A percentile compares a stretch with the other conserved stretches of the same genome.
phyloP scores from a whole-genome alignment of 257 asterid genomes.

The Solanum bulbocastanum region DNA sequence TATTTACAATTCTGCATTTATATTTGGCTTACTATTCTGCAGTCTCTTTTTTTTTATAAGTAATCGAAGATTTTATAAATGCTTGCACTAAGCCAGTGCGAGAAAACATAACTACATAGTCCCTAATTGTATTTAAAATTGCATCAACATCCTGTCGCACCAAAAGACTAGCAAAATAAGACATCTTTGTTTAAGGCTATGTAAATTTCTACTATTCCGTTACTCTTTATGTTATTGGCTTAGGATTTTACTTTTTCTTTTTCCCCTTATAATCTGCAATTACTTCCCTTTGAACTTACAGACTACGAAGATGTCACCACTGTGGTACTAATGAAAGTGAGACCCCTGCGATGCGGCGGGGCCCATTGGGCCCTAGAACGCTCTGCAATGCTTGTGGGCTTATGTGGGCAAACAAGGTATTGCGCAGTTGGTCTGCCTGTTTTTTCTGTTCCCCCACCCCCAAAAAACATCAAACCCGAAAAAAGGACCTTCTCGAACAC shows the following conservation, averaged over 20 bases:
- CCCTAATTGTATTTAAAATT: neutral
- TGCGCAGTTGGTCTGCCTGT: neutral
- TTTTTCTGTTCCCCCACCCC: neutral
- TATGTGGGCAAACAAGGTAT: slow-evolving; percentile 52
- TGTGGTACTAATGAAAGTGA: slow-evolving; percentile 34
- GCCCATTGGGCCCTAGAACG: slow-evolving; percentile 42
- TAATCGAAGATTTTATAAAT: neutral
- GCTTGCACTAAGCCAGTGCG: neutral
- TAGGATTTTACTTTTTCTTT: neutral
- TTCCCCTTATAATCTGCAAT: slow-evolving; percentile 5
- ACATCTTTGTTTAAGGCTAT: neutral
- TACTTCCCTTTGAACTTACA: neutral
- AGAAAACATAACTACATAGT: neutral
- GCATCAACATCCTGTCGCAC: neutral
- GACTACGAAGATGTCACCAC: slow-evolving; percentile 24
- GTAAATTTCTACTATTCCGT: neutral
- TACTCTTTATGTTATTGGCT: neutral
- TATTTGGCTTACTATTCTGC: neutral
- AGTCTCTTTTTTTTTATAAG: neutral
- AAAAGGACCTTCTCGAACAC: neutral
- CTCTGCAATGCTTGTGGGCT: slow-evolving; percentile 52
- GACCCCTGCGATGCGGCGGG: slow-evolving; percentile 51
- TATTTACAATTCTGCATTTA: neutral
- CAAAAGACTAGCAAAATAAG: neutral
- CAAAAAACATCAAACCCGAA: neutral